phyloP scores from a whole-genome alignment of 306 rosid species.

The Comarum palustre region DNA sequence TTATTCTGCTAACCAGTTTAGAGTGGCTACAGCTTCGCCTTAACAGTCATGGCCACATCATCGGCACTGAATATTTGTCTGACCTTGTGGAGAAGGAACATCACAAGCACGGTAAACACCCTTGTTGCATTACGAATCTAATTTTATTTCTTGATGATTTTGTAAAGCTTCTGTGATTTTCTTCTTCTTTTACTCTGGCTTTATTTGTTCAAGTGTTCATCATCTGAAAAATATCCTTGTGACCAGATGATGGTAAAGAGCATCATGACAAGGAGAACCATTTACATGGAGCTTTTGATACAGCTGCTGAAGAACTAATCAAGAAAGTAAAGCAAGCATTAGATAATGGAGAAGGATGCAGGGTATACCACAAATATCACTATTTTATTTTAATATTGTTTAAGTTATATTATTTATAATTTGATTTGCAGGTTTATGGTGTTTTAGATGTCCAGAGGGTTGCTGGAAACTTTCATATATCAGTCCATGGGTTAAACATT shows the following conservation, averaged over 20 bases:
- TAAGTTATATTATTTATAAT: not conserved
- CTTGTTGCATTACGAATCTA: constrained; percentile 20
- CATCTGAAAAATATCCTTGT: constrained; percentile 23
- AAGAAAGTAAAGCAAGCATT: constrained; percentile 79
- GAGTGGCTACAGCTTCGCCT: constrained; percentile 76
- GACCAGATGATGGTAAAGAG: constrained; percentile 54
- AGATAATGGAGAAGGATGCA: constrained; percentile 73
- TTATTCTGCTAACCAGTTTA: constrained; percentile 29
- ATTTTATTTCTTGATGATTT: not conserved
- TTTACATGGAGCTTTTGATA: constrained; percentile 49
- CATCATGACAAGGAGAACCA: constrained; percentile 55
- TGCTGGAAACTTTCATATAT: constrained; percentile 90
- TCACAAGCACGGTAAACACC: constrained; percentile 70
- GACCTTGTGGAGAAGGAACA: constrained; percentile 97
- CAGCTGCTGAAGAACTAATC: constrained; percentile 60
- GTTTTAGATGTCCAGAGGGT: constrained; percentile 93
- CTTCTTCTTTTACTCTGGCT: not conserved
- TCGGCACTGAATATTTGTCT: constrained; percentile 88
- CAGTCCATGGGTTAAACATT: constrained; percentile 87
- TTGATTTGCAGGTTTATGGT: constrained; percentile 74
- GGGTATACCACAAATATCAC: constrained; percentile 41
- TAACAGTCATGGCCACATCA: constrained; percentile 68
- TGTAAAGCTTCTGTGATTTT: not conserved
- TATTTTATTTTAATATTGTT: not conserved
- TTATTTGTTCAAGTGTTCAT: constrained; percentile 1